Percentiles rank a stretch among this genome's conserved stretches.
phyloP scores from a whole-genome alignment of 2,329 filamentous ascomycete species.

The Trichoderma lentiforme region DNA sequence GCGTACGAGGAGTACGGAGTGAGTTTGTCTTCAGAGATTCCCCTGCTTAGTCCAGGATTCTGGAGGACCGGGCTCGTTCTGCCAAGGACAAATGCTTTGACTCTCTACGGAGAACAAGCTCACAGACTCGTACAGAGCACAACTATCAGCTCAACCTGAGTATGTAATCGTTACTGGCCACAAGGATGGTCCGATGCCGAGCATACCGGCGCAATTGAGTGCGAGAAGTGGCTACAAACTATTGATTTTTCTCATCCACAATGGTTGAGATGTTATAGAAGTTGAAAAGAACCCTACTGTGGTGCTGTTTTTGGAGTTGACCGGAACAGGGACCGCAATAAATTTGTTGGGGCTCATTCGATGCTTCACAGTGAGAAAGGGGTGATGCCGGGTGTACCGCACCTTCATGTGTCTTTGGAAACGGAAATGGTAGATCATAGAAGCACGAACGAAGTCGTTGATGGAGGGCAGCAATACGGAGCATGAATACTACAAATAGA shows the following conservation, averaged over 20 bases:
- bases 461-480: neutral
- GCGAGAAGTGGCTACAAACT: neutral
- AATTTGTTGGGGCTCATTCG: neutral
- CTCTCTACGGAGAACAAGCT: neutral
- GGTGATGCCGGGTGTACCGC: neutral
- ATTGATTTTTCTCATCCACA: neutral
- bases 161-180: neutral
- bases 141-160: neutral
- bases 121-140: neutral
- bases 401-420: neutral
- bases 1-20: neutral
- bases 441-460: neutral
- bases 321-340: neutral
- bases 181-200: neutral
- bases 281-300: neutral
- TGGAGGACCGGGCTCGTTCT: neutral
- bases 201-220: neutral
- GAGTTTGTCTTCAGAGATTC: neutral
- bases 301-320: neutral
- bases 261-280: neutral
- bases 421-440: neutral
- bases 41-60: neutral
- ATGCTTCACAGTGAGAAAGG: neutral
- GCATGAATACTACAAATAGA: neutral
- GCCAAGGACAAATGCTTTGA: neutral